Base-by-base conservation (phyloP, 192 early-diverging fungal genomes). In the Coemansia sp. region DNA sequence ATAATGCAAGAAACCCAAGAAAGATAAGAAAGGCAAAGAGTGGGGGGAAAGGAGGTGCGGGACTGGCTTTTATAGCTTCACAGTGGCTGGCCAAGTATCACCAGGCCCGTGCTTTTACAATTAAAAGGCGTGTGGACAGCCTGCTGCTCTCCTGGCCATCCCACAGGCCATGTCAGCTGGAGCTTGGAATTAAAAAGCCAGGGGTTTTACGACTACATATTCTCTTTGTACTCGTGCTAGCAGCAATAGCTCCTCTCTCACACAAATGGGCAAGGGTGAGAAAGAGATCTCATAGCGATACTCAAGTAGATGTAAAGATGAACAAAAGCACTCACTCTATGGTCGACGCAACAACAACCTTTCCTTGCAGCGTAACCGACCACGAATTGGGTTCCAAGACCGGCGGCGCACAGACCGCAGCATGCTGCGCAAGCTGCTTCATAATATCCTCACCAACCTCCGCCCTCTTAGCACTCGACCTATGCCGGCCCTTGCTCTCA, bases 291-390 rank as follows among this genome's bases (percentile, higher is more conserved):
- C 2, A 31, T n/a, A n/a, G n/a, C n/a, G n/a, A n/a, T n/a, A n/a
- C n/a, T n/a, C n/a, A n/a, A n/a, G n/a, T n/a, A n/a, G n/a, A n/a
- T n/a, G n/a, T n/a, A n/a, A n/a, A n/a, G n/a, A n/a, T n/a, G 31
- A 50, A 21, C 24, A 53, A 28, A 11, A 26, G 13, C 9, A 51
- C 16, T 56, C 31, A 28, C 31, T 18, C 16, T 3, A 11, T 24
- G 13, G 28, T 9, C 59, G 24, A 42, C 6, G 59, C 46, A 20
- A 38, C 46, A 20, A 38, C 46, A 24, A 6, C 53, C 26, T 73
- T 66, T 42, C 66, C 73, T 35, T 74, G 73, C 34, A 76, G 33
- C 34, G 65, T 23, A 43, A 70, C 68, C 26, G 64, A 63, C 74
- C 74, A 76, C 45, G 36, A 33, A 34, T 14, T 57, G 0, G 45